phyloP scores from a whole-genome alignment of 1,139 yeast genomes.

The Yamadazyma membranifaciens region DNA sequence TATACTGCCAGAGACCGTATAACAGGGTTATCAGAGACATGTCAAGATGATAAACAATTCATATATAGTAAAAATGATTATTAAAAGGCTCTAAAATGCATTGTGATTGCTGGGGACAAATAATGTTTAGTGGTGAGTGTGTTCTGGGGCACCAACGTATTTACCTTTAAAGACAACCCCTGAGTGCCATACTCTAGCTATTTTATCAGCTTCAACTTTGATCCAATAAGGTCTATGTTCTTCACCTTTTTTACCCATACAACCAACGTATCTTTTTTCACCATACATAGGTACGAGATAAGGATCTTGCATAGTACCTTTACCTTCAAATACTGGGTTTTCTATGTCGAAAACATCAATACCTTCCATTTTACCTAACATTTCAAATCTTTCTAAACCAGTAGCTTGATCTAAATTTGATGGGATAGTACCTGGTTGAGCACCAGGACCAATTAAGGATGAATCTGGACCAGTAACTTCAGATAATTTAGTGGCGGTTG shows the following conservation, averaged over 20 bases:
- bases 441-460: conserved; percentile 88
- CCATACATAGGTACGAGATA: conserved; percentile 87
- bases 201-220: conserved; percentile 79
- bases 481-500: conserved; percentile 66
- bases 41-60: background rate
- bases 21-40: background rate
- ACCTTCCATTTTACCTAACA: conserved; percentile 94
- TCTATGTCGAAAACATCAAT: conserved; percentile 90
- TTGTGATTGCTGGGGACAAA: background rate
- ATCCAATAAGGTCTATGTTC: conserved; percentile 94
- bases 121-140: conserved; percentile 47
- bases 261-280: conserved; percentile 93
- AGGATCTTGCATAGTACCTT: conserved; percentile 87
- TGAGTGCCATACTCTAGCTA: conserved; percentile 98
- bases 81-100: background rate
- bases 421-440: conserved; percentile 79
- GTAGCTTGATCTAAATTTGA: conserved; percentile 95
- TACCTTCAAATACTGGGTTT: conserved; percentile 84
- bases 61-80: no score
- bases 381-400: conserved; percentile 96
- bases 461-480: conserved; percentile 77
- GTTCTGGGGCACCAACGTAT: conserved; percentile 80
- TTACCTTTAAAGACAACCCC: conserved; percentile 92
- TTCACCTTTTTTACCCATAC: conserved; percentile 89
- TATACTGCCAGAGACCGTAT: background rate